phyloP scores from a whole-genome alignment of 192 early-diverging fungal genomes.

The Podila verticillata region DNA sequence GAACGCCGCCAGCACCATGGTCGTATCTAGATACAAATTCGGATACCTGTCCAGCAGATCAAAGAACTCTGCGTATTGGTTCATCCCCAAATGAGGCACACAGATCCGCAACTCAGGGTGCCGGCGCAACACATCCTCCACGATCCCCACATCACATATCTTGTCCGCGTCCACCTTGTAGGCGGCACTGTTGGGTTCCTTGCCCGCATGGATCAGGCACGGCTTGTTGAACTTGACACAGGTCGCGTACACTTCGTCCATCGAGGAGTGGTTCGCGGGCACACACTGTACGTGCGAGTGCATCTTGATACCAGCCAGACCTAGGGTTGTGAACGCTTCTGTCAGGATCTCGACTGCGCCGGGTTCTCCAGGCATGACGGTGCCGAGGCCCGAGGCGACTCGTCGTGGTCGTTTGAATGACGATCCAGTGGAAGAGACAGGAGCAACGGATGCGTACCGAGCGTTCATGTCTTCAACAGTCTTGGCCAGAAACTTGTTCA shows the following conservation, averaged over 20 bases:
- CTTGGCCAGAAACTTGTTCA: conserved; percentile 42
- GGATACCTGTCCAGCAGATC: conserved; percentile 41
- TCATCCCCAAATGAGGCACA: conserved; percentile 53
- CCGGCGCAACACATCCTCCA: conserved; percentile 48
- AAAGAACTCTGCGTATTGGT: conserved; percentile 51
- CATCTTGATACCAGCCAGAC: conserved; percentile 51
- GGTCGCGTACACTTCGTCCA: conserved; percentile 50
- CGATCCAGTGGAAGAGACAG: background rate
- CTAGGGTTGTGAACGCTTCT: conserved; percentile 42
- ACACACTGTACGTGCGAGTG: conserved; percentile 54
- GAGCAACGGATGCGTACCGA: conserved; percentile 13
- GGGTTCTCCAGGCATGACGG: conserved; percentile 53
- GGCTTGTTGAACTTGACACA: conserved; percentile 44
- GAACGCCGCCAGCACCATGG: conserved; percentile 39
- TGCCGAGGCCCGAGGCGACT: conserved; percentile 51
- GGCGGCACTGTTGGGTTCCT: conserved; percentile 43
- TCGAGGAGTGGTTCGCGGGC: conserved; percentile 44
- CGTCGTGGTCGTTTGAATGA: background rate
- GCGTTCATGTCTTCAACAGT: conserved; percentile 48
- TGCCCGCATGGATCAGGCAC: conserved; percentile 45
- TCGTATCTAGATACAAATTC: conserved; percentile 54
- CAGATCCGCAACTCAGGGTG: conserved; percentile 36
- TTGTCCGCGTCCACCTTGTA: conserved; percentile 51
- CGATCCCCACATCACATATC: conserved; percentile 44
- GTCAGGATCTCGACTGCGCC: conserved; percentile 37